phyloP scores from a whole-genome alignment of 345 rosid genomes.

The Alliaria petiolata region DNA sequence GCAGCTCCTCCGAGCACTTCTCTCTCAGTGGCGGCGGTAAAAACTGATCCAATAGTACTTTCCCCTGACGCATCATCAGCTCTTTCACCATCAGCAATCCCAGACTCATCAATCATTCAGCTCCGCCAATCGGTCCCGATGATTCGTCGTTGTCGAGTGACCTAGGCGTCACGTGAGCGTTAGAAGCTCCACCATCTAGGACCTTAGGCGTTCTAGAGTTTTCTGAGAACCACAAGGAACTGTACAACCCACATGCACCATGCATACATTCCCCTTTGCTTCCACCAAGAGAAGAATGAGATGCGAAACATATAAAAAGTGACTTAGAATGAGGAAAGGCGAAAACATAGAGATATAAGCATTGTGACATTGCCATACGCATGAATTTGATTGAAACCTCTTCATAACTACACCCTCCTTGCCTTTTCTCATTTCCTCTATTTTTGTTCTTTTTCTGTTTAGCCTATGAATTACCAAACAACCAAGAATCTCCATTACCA shows the following conservation, averaged over 20 bases:
- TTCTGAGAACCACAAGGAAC: slow-evolving; percentile 80
- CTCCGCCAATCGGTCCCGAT: too few relatives aligned
- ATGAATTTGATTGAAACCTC: background rate
- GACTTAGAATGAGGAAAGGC: background rate
- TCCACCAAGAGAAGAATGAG: slow-evolving; percentile 82
- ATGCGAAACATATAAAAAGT: slow-evolving; percentile 69
- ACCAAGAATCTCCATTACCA: slow-evolving; percentile 15
- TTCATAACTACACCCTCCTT: slow-evolving; percentile 1
- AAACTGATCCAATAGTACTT: too few relatives aligned
- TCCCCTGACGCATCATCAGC: too few relatives aligned
- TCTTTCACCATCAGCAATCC: too few relatives aligned
- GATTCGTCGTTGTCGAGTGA: too few relatives aligned
- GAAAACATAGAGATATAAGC: slow-evolving; percentile 12
- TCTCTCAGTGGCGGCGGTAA: too few relatives aligned
- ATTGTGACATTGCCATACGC: background rate
- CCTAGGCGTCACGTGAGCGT: too few relatives aligned
- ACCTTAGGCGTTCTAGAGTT: too few relatives aligned
- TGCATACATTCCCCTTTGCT: slow-evolving; percentile 99
- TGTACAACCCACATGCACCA: slow-evolving; percentile 93
- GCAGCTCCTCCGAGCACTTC: too few relatives aligned
- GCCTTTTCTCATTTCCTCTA: slow-evolving; percentile 71
- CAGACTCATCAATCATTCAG: too few relatives aligned
- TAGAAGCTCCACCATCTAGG: too few relatives aligned
- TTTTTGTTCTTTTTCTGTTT: slow-evolving; percentile 84
- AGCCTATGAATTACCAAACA: slow-evolving; percentile 38